Conservation (phyloP, 305 asterid genomes). For the Nicotiana rustica region DNA sequence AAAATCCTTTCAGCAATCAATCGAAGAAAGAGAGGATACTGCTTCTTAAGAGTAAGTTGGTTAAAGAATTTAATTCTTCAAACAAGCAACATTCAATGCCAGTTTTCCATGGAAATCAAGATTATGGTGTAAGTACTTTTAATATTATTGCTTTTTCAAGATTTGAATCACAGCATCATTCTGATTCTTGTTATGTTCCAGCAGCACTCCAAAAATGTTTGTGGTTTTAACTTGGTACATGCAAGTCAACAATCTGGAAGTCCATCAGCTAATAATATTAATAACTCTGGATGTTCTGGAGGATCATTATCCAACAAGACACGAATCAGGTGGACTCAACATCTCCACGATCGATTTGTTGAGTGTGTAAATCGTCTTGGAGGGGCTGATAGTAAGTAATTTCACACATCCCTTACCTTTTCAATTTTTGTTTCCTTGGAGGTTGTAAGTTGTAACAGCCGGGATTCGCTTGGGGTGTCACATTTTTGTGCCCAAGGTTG, state of each 20-base stretch:
- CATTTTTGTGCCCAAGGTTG: too few relatives aligned
- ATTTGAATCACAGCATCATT: background rate
- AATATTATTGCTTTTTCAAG: background rate
- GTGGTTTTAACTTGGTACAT: slow-evolving; percentile 48
- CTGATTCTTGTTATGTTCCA: slow-evolving; percentile 15
- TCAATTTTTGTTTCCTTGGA: background rate
- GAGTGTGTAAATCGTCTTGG: slow-evolving; percentile 84
- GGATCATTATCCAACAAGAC: slow-evolving; percentile 56
- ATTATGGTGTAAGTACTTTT: slow-evolving; percentile 55
- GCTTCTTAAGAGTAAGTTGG: slow-evolving; percentile 56
- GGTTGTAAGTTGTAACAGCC: too few relatives aligned
- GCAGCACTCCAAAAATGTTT: slow-evolving; percentile 47
- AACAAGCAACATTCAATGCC: slow-evolving; percentile 40
- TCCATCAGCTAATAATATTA: slow-evolving; percentile 32
- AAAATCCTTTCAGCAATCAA: slow-evolving; percentile 40
- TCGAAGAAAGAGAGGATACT: slow-evolving; percentile 59
- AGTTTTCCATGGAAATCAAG: slow-evolving; percentile 46
- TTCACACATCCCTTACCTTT: background rate
- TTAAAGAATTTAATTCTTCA: slow-evolving; percentile 47
- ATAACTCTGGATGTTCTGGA: slow-evolving; percentile 42
- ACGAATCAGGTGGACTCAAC: slow-evolving; percentile 85
- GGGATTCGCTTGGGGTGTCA: too few relatives aligned
- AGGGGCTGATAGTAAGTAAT: slow-evolving; percentile 84
- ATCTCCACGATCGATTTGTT: slow-evolving; percentile 85
- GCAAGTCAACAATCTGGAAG: slow-evolving; percentile 44